Conservation (phyloP, 257 asterid species). For the Avicennia marina region DNA sequence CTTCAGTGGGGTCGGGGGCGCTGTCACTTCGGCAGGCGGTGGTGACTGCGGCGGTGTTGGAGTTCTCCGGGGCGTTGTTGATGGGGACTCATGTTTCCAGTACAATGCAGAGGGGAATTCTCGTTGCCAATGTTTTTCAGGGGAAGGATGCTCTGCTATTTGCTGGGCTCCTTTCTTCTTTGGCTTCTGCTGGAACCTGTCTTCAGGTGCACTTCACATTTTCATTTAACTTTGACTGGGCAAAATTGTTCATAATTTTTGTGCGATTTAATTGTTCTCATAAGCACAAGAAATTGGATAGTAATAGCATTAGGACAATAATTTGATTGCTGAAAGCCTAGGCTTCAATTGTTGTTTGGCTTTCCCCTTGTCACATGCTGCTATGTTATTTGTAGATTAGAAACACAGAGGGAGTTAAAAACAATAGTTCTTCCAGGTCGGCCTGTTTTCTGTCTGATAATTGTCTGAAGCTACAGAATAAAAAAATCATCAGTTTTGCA, state of each 20-base stretch:
- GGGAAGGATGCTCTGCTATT: slow-evolving; percentile 87
- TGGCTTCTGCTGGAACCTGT: slow-evolving; percentile 99
- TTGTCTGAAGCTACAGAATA: background rate
- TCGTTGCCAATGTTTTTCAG: slow-evolving; percentile 73
- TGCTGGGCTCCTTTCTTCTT: slow-evolving; percentile 79
- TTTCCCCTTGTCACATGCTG: background rate
- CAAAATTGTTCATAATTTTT: background rate
- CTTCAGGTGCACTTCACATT: slow-evolving; percentile 69
- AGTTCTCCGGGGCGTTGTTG: slow-evolving; percentile 75
- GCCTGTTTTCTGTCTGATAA: background rate
- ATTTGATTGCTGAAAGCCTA: no score
- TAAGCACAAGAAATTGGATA: background rate
- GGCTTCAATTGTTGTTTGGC: no score
- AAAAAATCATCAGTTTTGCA: background rate
- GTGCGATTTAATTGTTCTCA: background rate
- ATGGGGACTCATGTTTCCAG: slow-evolving; percentile 90
- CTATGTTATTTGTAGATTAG: background rate
- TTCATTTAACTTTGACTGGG: background rate
- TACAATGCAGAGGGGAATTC: slow-evolving; percentile 98
- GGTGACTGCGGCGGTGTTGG: slow-evolving; percentile 67
- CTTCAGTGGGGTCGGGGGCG: slow-evolving; percentile 96
- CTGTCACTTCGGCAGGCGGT: slow-evolving; percentile 74
- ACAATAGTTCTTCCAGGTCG: background rate
- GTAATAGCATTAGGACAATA: background rate
- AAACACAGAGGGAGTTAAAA: background rate